Evolutionary conservation across 345 rosid genomes (phyloP).

Genomic region (Camelina neglecta): DNA sequence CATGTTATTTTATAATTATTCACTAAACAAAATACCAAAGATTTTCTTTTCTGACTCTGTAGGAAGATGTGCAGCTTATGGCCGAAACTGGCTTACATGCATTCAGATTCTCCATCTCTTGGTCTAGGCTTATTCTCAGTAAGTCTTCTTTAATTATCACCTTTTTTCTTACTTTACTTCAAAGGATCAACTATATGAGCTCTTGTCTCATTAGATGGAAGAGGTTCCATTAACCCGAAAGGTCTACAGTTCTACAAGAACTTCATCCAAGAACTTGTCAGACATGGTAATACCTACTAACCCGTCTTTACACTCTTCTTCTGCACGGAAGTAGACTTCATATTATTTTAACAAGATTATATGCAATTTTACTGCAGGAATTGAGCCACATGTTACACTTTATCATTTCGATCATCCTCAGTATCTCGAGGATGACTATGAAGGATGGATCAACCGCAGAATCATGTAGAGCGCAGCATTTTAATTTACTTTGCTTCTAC

Average conservation of each 20-base stretch:
- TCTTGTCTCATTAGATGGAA: neutral
- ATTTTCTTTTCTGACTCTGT: neutral
- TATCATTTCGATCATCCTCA: neutral
- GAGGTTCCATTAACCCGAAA: neutral
- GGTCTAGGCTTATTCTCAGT: neutral
- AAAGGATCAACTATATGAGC: neutral
- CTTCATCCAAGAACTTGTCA: neutral
- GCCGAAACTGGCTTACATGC: neutral
- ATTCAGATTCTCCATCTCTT: neutral
- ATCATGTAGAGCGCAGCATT: neutral
- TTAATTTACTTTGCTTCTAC: neutral
- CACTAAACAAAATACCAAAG: neutral
- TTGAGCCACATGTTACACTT: neutral
- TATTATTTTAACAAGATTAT: no score
- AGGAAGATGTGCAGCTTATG: neutral
- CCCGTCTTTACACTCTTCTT: neutral
- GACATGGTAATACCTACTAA: neutral
- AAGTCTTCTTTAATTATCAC: neutral
- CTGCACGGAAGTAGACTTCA: neutral
- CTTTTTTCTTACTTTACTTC: neutral
- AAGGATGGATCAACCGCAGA: neutral
- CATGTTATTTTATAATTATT: neutral
- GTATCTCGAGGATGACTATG: conserved; percentile 1
- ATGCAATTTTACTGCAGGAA: neutral
- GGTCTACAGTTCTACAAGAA: neutral